Evolutionary conservation across 306 rosid species (phyloP).

Genomic region (Citrullus mucosospermus): DNA sequence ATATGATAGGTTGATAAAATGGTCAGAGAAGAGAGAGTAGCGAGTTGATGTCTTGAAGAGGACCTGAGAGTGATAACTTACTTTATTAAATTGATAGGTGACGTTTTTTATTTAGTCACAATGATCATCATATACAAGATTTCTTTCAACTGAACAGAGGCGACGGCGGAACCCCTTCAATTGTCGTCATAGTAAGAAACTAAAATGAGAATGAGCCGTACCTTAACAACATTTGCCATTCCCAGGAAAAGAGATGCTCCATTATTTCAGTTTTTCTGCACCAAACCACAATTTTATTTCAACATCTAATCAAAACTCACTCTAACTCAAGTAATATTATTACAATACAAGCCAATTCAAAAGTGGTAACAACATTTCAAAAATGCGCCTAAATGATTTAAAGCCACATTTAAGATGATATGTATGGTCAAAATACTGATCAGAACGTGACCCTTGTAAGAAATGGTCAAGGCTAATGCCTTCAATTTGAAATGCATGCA

Average conservation of each 20-base stretch:
- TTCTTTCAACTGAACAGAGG: background rate
- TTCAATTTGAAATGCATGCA: background rate
- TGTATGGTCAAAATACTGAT: background rate
- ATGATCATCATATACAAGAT: background rate
- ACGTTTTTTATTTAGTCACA: background rate
- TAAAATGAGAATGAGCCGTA: background rate
- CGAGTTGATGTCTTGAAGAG: background rate
- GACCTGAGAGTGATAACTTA: background rate
- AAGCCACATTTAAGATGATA: background rate
- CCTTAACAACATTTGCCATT: background rate
- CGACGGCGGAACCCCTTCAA: background rate
- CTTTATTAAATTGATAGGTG: background rate
- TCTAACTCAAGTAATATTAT: background rate
- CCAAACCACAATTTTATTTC: background rate
- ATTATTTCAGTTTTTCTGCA: background rate
- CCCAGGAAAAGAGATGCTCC: background rate
- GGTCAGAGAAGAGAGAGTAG: background rate
- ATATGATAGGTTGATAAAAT: background rate
- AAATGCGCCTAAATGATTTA: background rate
- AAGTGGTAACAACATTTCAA: background rate
- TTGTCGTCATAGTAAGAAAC: background rate
- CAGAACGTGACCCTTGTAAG: background rate
- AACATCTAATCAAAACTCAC: background rate
- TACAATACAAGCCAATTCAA: background rate
- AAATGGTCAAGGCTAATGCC: background rate